Evolutionary conservation across 768 basidiomycete genomes (phyloP).

Genomic region (Calocybe gangraenosa): DNA sequence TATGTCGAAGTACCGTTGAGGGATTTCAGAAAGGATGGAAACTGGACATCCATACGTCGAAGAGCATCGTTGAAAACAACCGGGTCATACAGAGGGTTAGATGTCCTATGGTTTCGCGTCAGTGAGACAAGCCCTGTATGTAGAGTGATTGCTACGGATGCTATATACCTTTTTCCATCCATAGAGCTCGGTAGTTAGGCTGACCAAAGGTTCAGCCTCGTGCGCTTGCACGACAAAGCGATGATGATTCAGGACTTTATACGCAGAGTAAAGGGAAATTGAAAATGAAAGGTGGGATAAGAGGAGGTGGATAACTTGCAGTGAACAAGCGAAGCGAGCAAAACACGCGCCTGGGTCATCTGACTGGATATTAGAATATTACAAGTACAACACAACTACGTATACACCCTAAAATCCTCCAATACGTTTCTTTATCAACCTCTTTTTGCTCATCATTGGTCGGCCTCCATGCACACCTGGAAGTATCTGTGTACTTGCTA

Average conservation of each 20-base stretch:
- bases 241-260: conserved; percentile 14
- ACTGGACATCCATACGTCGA: conserved; percentile 45
- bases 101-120: conserved; percentile 39
- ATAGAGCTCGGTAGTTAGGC: conserved; percentile 65
- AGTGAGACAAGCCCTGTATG: conserved; percentile 10
- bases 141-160: conserved; percentile 5
- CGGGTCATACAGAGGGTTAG: conserved; percentile 60
- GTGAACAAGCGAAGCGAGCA: not conserved
- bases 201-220: conserved; percentile 70
- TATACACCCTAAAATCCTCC: conserved; percentile 57
- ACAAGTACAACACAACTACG: not conserved
- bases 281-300: conserved; percentile 2
- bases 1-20: conserved; percentile 13
- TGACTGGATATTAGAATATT: conserved; percentile 14
- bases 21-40: conserved; percentile 8
- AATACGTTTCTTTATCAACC: conserved; percentile 58
- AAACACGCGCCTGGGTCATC: conserved; percentile 24
- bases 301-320: no score
- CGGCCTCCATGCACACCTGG: conserved; percentile 72
- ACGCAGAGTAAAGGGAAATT: conserved; percentile 11
- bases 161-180: conserved; percentile 76
- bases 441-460: conserved; percentile 46
- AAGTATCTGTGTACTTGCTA: conserved; percentile 66
- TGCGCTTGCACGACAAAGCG: conserved; percentile 53
- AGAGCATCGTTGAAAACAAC: conserved; percentile 60